Percentiles rank a stretch among this genome's conserved stretches.
Evolutionary conservation across 257 asterid genomes (phyloP).

Genomic region (Mentha longifolia): DNA sequence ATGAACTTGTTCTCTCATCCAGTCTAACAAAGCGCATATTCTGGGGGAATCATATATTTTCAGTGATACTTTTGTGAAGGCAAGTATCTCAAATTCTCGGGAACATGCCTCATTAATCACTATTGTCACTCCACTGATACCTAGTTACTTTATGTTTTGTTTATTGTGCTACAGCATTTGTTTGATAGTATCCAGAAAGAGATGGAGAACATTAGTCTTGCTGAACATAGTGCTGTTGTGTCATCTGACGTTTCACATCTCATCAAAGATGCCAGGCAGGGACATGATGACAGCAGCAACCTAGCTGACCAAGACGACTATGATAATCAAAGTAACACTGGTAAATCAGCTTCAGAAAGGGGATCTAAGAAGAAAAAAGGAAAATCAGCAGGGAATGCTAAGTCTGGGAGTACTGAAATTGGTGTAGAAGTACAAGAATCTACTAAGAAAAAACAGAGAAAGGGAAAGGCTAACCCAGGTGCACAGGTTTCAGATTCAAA

Average conservation of each 20-base stretch:
- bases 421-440: slow-evolving; percentile 64
- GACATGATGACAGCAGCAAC: slow-evolving; percentile 50
- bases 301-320: slow-evolving; percentile 60
- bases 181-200: slow-evolving; percentile 79
- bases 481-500: slow-evolving; percentile 69
- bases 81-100: slow-evolving; percentile 37
- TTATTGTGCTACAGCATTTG: slow-evolving; percentile 56
- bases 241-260: slow-evolving; percentile 44
- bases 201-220: slow-evolving; percentile 58
- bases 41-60: slow-evolving; percentile 90
- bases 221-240: slow-evolving; percentile 51
- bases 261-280: slow-evolving; percentile 53
- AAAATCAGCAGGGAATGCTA: slow-evolving; percentile 66
- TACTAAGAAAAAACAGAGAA: slow-evolving; percentile 77
- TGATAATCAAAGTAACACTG: slow-evolving; percentile 53
- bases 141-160: slow-evolving; percentile 26
- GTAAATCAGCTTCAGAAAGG: slow-evolving; percentile 68
- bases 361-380: slow-evolving; percentile 89
- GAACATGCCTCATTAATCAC: slow-evolving; percentile 21
- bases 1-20: slow-evolving; percentile 41
- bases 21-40: slow-evolving; percentile 75
- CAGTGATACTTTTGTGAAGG: slow-evolving; percentile 82
- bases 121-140: slow-evolving; percentile 20
- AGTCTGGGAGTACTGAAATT: slow-evolving; percentile 59
- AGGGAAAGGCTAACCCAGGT: slow-evolving; percentile 60